A percentile compares a stretch with the other conserved stretches of the same genome.
Evolutionary conservation across 1,284 basidiomycete species (phyloP).

Genomic region (Wallemia ichthyophaga): DNA sequence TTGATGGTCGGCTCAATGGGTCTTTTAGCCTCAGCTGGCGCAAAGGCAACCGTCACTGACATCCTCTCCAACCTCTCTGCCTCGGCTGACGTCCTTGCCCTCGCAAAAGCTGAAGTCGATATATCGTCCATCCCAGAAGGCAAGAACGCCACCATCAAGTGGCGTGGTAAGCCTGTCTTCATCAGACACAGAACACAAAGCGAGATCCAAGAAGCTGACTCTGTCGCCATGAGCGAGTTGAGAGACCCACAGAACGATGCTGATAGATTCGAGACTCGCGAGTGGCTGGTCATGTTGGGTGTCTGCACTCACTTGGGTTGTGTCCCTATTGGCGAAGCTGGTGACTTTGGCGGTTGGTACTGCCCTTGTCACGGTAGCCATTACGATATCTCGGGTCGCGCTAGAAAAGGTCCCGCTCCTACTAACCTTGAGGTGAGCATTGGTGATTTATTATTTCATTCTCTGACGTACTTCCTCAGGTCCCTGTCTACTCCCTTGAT

Average conservation of each 20-base stretch:
- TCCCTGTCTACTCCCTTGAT: constrained; percentile 13
- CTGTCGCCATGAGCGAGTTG: constrained; percentile 51
- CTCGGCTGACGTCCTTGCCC: constrained; percentile 85
- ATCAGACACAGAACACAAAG: constrained; percentile 77
- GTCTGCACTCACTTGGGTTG: constrained; percentile 98
- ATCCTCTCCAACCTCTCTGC: constrained; percentile 89
- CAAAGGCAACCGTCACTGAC: constrained; percentile 78
- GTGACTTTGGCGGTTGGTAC: constrained; percentile 97
- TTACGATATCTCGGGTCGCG: constrained; percentile 6
- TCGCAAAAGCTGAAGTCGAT: constrained; percentile 94
- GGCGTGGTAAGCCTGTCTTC: constrained; percentile 99
- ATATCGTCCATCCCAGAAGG: constrained; percentile 77
- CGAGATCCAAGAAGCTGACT: constrained; percentile 82
- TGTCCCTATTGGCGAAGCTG: constrained; percentile 83
- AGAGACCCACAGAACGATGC: constrained; percentile 83
- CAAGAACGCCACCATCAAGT: constrained; percentile 92
- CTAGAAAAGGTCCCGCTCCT: constrained; percentile 31
- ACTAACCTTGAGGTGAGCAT: constrained; percentile 39
- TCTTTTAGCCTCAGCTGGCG: constrained; percentile 69
- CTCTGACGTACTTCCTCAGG: constrained; percentile 52
- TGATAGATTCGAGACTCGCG: constrained; percentile 65
- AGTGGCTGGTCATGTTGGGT: constrained; percentile 93
- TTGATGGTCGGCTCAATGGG: constrained; percentile 94
- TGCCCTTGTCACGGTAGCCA: constrained; percentile 96
- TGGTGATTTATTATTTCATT: constrained; percentile 15